Evolutionary conservation across 139 green algal species (phyloP), one percentile per base, ranked within the genome.

Genomic region (Gonium pectorale): DNA sequence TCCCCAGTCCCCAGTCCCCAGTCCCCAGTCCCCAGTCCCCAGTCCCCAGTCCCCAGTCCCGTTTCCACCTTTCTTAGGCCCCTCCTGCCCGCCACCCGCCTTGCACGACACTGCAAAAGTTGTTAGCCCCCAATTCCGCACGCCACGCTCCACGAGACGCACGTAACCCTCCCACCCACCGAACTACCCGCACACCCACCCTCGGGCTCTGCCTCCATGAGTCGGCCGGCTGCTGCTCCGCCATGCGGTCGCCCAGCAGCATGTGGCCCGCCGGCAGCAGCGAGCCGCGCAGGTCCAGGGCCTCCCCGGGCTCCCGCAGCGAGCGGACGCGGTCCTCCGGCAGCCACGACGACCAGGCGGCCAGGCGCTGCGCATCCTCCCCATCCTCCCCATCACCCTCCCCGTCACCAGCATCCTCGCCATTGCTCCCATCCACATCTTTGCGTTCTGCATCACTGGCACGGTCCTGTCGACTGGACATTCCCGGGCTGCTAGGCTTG

Each of bases 301-400:
- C 59, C 38, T 60, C 75, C 6, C 9, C 27, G 5, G 13, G 15
- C 1, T 13, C 75, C 22, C 9, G 22, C 59, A 82, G 43, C 33
- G 6, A 3, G 0, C 24, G 56, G 29, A 82, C 29, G 27, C 71
- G 19, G 11, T 29, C 19, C 5, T 1, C 38, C 6, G 75, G 41
- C 41, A 82, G 75, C 75, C 75, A 82, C 19, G 38, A 59, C 27
- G 73, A 59, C 73, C 73, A 81, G 1, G 67, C 33, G 35, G 49
- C 21, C 51, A 80, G 37, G 17, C 51, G 51, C 26, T 60, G 15
- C n/a, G 40, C 68, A 17, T 77, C 68, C 68, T 44, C 44, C 43
- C n/a, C 41, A 8, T 19, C 44, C 68, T 6, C 40, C 27, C n/a
- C 26, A 15, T 6, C 43, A 29, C 19, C 44, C 40, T 41, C 68